A percentile compares a stretch with the other conserved stretches of the same genome.
Evolutionary conservation across 345 rosid species (phyloP).

Genomic region (Excoecaria cochinchinensis): DNA sequence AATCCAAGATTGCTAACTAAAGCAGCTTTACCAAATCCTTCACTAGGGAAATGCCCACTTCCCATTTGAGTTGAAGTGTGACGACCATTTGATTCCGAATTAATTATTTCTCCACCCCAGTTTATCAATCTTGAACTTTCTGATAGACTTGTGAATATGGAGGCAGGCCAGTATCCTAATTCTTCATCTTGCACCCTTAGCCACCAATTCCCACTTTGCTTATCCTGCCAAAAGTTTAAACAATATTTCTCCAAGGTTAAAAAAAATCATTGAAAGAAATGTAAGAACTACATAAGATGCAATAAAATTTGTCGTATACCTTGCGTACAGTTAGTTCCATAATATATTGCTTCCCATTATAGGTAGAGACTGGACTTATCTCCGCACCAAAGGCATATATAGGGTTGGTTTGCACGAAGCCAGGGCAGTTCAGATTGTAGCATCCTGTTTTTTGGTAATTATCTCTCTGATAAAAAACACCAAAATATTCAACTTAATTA

Average conservation of each 20-base stretch:
- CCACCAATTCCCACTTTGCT: conserved; percentile 11
- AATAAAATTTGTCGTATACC: conserved; percentile 4
- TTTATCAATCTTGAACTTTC: background rate
- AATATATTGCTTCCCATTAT: conserved; percentile 14
- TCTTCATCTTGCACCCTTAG: background rate
- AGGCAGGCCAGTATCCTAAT: conserved; percentile 18
- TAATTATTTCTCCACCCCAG: conserved; percentile 15
- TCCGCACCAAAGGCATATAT: conserved; percentile 9
- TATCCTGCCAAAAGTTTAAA: conserved; percentile 2
- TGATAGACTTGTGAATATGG: background rate
- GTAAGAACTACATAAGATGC: background rate
- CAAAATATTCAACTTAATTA: background rate
- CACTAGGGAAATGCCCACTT: conserved; percentile 19
- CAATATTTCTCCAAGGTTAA: too few species aligned
- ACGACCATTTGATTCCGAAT: background rate
- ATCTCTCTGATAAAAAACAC: conserved; percentile 18
- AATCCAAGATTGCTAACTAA: background rate
- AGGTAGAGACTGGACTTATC: conserved; percentile 17
- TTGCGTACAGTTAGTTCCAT: background rate
- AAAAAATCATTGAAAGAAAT: background rate
- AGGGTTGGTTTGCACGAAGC: conserved; percentile 26
- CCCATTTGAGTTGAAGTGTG: conserved; percentile 22
- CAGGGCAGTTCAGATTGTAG: conserved; percentile 36
- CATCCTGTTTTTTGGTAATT: conserved; percentile 25
- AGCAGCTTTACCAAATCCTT: conserved; percentile 14